Percentiles rank a stretch among this genome's conserved stretches.
Conservation (phyloP, 1,139 yeast genomes). For the Hyphopichia buzzinii region DNA sequence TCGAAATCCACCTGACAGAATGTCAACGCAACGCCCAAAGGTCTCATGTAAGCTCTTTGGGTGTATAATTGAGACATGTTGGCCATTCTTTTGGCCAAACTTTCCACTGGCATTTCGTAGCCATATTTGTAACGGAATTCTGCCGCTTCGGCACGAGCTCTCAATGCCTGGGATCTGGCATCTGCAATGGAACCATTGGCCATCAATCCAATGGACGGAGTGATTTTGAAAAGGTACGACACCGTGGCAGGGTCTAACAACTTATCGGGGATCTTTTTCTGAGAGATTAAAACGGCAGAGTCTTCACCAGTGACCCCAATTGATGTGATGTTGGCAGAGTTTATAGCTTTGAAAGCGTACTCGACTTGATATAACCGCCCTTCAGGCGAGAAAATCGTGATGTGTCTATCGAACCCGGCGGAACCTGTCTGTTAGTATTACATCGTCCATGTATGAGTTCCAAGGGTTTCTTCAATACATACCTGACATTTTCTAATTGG, state of each 20-base stretch:
- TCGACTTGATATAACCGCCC: slow-evolving; percentile 97
- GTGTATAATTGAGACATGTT: slow-evolving; percentile 92
- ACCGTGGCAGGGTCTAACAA: slow-evolving; percentile 83
- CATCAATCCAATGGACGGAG: slow-evolving; percentile 82
- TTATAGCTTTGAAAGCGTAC: slow-evolving; percentile 96
- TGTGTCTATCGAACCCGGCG: slow-evolving; percentile 97
- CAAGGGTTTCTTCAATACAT: slow-evolving; percentile 7
- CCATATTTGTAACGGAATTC: slow-evolving; percentile 94
- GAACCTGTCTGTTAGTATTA: slow-evolving; percentile 41
- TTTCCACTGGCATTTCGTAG: slow-evolving; percentile 95
- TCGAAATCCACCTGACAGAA: slow-evolving; percentile 66
- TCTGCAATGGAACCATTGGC: slow-evolving; percentile 97
- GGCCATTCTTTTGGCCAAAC: slow-evolving; percentile 92
- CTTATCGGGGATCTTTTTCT: slow-evolving; percentile 95
- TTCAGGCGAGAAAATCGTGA: slow-evolving; percentile 97
- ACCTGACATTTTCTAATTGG: slow-evolving; percentile 12
- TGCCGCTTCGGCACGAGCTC: slow-evolving; percentile 93
- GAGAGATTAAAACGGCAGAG: slow-evolving; percentile 87
- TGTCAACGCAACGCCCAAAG: slow-evolving; percentile 89
- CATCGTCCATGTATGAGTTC: not conserved
- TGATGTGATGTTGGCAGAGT: slow-evolving; percentile 86
- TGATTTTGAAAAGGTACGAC: slow-evolving; percentile 77
- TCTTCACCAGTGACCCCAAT: slow-evolving; percentile 85
- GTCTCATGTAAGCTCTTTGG: slow-evolving; percentile 99
- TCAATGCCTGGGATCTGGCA: slow-evolving; percentile 83